A percentile compares a stretch with the other conserved stretches of the same genome.
Evolutionary conservation across 257 asterid genomes (phyloP).

Genomic region (Nicotiana tabacum): DNA sequence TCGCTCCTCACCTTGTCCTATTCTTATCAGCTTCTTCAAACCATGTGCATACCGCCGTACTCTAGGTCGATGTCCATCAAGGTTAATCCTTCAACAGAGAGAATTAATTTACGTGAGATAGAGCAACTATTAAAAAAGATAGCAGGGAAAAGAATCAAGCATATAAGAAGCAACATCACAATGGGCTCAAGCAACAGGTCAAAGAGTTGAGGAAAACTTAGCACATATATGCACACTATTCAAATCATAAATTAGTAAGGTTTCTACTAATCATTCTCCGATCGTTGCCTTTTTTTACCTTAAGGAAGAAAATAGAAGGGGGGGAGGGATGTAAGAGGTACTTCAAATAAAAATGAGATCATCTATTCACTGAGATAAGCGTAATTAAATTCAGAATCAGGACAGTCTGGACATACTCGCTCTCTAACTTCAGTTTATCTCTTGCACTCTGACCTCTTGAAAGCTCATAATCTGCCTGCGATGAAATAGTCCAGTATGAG

Average conservation of each 20-base stretch:
- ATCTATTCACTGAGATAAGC: background rate
- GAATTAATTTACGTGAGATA: constrained; percentile 14
- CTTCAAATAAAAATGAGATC: background rate
- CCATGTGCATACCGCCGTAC: constrained; percentile 88
- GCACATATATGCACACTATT: background rate
- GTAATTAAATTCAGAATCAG: background rate
- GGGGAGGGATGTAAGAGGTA: background rate
- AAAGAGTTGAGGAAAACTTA: background rate
- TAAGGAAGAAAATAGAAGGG: background rate
- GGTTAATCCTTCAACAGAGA: constrained; percentile 64
- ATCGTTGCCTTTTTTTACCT: background rate
- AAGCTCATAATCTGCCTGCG: constrained; percentile 76
- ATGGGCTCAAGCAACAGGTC: background rate
- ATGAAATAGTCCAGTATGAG: constrained; percentile 23
- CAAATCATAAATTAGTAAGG: constrained; percentile 3
- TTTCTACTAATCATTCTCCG: background rate
- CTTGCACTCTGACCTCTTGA: constrained; percentile 62
- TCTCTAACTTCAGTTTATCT: constrained; percentile 64
- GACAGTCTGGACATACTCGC: constrained; percentile 50
- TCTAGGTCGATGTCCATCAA: constrained; percentile 88
- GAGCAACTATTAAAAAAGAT: constrained; percentile 7
- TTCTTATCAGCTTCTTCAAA: constrained; percentile 67
- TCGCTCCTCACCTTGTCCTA: constrained; percentile 81
- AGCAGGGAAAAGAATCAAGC: constrained; percentile 14
- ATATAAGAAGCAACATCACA: constrained; percentile 7